A percentile compares a stretch with the other conserved stretches of the same genome.
Evolutionary conservation across 345 rosid genomes (phyloP).

Genomic region (Eucalyptus guilfoylei): DNA sequence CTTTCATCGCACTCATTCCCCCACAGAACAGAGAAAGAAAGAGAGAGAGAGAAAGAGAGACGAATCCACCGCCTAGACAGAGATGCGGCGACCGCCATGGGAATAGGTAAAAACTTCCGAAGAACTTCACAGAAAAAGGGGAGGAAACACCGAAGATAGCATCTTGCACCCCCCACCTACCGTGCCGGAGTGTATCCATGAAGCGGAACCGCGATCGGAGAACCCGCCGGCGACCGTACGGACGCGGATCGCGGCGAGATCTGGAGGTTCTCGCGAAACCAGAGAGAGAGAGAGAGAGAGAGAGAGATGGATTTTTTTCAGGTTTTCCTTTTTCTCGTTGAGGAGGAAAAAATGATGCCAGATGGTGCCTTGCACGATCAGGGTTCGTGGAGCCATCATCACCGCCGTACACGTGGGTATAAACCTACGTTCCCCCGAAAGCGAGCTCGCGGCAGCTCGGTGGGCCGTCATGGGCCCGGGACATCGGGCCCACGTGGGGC

Average conservation of each 20-base stretch:
- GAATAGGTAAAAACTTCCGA: not conserved
- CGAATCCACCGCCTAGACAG: not conserved
- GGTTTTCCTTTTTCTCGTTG: not conserved
- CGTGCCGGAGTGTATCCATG: not conserved
- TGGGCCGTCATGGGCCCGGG: not conserved
- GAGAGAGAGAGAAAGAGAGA: not conserved
- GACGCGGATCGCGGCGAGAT: not conserved
- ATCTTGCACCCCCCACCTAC: not conserved
- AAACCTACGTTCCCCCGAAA: not conserved
- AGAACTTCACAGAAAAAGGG: not conserved
- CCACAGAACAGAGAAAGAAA: not conserved
- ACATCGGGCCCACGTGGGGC: not conserved
- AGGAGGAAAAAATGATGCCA: not conserved
- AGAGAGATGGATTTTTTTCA: not conserved
- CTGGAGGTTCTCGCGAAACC: not conserved
- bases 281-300: not conserved
- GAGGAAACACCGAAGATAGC: not conserved
- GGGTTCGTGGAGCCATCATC: not conserved
- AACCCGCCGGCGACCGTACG: constrained; percentile 9
- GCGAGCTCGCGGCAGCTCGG: not conserved
- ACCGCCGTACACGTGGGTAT: constrained; percentile 20
- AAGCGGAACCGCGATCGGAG: not conserved
- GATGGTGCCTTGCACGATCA: constrained; percentile 30
- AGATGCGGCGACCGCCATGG: not conserved
- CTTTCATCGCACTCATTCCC: not conserved